Evolutionary conservation across 495 filamentous ascomycete species (phyloP), one percentile per base, ranked within the genome.

Genomic region (Sporormia fimetaria): DNA sequence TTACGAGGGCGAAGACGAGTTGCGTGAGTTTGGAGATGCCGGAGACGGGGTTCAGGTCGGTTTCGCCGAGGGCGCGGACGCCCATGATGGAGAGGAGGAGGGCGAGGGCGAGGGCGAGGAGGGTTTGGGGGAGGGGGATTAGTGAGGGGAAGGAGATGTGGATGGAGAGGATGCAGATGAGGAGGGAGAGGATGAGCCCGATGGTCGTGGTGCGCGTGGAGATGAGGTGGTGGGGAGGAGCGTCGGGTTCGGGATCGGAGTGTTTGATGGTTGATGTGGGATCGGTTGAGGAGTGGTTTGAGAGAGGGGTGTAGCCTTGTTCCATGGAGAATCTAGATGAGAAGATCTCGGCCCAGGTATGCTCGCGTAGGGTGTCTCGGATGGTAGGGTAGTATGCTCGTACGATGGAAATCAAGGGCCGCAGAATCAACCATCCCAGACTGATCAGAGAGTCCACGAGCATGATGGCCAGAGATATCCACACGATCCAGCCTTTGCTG

Each of bases 401-500:
- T 10, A 56, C 60, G 40, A 62, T 58, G 2, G 46, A 47, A 9
- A 81, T 52, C 1, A 80, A 37, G 5, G 81, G 78, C 20, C 73
- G 75, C 7, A 80, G 40, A 4, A 85, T 67, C 17, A 99, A 67
- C 66, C 84, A 87, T 3, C 82, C 76, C 14, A 99, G 70, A 50
- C 83, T 94, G 37, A 95, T 71, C 3, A 96, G 64, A 2, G 87
- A 82, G 62, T 99, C 90, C 6, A 84, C 80, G 46, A 99, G 72
- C 90, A 99, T 99, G 47, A 99, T 92, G 1, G 90, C 85, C 21
- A 99, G 61, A 41, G 82, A 88, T 1, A 88, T 65, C 90, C 90
- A 99, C 0, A 96, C 83, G 42, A 99, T 94, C 90, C 90, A 99
- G 15, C 88, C 90, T 66, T 95, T 94, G 56, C 81, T 90, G 5